A percentile compares a stretch with the other conserved stretches of the same genome.
Conservation (phyloP, 2,329 filamentous ascomycete species). For the Trichoderma koningiopsis region DNA sequence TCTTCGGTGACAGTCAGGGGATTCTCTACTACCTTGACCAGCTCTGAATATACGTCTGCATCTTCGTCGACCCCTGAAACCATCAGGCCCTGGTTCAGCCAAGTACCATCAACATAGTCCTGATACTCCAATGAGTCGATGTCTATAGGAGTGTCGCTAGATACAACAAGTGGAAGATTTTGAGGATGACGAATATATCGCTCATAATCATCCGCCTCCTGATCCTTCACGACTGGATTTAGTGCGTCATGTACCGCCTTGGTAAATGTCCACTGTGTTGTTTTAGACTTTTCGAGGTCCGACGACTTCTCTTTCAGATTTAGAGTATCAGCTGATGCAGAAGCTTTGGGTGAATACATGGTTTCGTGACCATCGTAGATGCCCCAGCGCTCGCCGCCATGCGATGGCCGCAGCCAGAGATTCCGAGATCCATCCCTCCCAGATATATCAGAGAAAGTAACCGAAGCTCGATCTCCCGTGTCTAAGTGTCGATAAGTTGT, state of each 20-base stretch:
- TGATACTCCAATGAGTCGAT: conserved; percentile 69
- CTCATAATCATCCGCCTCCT: conserved; percentile 83
- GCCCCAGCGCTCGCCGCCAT: conserved; percentile 39
- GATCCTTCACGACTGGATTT: conserved; percentile 75
- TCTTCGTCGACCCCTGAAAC: conserved; percentile 52
- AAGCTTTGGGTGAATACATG: conserved; percentile 13
- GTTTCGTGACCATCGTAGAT: neutral
- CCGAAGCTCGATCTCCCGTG: conserved; percentile 46
- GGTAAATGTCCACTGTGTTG: conserved; percentile 84
- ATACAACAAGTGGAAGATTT: conserved; percentile 80
- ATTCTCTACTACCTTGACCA: conserved; percentile 76
- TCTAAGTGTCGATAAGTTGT: conserved; percentile 29
- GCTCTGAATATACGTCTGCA: conserved; percentile 68
- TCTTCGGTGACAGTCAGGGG: conserved; percentile 86
- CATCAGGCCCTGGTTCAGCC: conserved; percentile 61
- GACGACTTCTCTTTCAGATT: conserved; percentile 59
- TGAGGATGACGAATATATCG: conserved; percentile 89
- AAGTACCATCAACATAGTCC: conserved; percentile 74
- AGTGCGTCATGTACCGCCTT: conserved; percentile 84
- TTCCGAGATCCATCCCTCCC: conserved; percentile 51
- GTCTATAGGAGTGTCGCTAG: conserved; percentile 64
- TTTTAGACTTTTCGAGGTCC: conserved; percentile 73
- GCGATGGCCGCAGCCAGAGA: conserved; percentile 60
- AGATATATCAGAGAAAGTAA: conserved; percentile 44
- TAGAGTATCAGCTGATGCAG: conserved; percentile 1